Conservation (phyloP, 306 rosid species). For the Sechiopsis laciniata region DNA sequence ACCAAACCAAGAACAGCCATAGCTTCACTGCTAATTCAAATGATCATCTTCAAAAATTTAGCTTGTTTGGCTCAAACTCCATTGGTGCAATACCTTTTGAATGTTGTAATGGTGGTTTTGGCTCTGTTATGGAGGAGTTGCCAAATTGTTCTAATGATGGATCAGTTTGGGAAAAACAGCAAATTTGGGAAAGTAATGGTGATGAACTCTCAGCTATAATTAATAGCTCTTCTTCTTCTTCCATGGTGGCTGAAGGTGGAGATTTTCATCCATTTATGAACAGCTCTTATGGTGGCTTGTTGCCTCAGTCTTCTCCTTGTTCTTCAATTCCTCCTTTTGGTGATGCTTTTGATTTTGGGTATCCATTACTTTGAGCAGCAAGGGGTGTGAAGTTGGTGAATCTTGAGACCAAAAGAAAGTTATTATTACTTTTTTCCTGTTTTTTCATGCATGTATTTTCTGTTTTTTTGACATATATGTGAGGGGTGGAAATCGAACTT, state of each 20-base stretch:
- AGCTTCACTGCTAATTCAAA: conserved; percentile 1
- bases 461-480: no score
- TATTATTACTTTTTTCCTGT: neutral
- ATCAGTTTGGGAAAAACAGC: conserved; percentile 35
- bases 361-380: conserved; percentile 20
- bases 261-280: conserved; percentile 39
- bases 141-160: conserved; percentile 32
- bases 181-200: conserved; percentile 39
- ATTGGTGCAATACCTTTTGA: conserved; percentile 9
- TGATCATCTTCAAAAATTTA: conserved; percentile 35
- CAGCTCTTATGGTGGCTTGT: conserved; percentile 35
- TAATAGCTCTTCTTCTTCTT: conserved; percentile 10
- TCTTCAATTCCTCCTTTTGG: conserved; percentile 54
- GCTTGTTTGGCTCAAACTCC: conserved; percentile 24
- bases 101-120: conserved; percentile 16
- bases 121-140: neutral
- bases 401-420: conserved; percentile 7
- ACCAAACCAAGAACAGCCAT: conserved; percentile 25
- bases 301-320: conserved; percentile 33
- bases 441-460: neutral
- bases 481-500: no score
- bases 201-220: conserved; percentile 62
- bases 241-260: conserved; percentile 46
- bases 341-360: conserved; percentile 53
- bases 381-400: neutral